Conservation (phyloP, 2,329 filamentous ascomycete genomes). For the Fusarium udum region DNA sequence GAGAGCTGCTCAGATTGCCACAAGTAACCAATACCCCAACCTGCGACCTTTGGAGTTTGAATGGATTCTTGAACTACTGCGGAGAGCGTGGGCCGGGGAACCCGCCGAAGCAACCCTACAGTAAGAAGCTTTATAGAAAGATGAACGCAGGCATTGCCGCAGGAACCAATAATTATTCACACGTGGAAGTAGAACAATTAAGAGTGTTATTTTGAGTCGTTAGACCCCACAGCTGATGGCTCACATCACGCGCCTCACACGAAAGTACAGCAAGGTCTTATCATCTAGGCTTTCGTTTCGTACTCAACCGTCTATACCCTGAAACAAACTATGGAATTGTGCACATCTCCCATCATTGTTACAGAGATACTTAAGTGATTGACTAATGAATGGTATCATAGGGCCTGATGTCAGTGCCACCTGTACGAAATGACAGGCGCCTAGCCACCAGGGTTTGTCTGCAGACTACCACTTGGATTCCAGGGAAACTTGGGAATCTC, state of each 20-base stretch:
- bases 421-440: not conserved
- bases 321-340: fast-evolving
- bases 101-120: not conserved
- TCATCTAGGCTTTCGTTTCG: too few relatives aligned
- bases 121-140: fast-evolving
- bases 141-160: fast-evolving
- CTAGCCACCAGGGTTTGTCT: conserved; percentile 32
- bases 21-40: not conserved
- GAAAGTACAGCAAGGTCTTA: fast-evolving
- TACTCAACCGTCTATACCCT: fast-evolving
- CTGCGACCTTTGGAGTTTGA: not conserved
- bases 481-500: conserved; percentile 28
- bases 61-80: not conserved
- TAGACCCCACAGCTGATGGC: too few relatives aligned
- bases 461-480: conserved; percentile 30
- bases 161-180: fast-evolving
- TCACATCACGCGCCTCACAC: too few relatives aligned
- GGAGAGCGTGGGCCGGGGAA: not conserved
- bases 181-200: not conserved
- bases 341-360: not conserved
- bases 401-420: fast-evolving
- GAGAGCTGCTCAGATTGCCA: not conserved
- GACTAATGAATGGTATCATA: not conserved
- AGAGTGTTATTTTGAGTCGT: too few relatives aligned
- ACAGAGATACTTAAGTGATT: fast-evolving